These are phyloP conservation scores for Aspergillus cristatus DNA, from an alignment of 495 filamentous ascomycete genomes.

Conservation along the genomic window DNA sequence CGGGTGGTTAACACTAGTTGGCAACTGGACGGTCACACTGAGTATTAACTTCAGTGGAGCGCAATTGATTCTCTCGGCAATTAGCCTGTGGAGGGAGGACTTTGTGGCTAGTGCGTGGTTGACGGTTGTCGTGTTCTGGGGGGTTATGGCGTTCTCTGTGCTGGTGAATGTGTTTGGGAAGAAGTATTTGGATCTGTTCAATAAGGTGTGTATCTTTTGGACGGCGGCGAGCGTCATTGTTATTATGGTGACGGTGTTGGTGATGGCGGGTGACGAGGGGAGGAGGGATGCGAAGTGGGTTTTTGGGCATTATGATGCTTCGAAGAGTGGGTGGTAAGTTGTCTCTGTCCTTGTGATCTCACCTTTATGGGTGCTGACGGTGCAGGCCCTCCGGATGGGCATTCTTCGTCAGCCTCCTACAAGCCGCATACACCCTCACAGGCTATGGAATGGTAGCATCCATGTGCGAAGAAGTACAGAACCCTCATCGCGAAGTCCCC, in stretches of 20 bases:
- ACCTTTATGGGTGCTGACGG: not conserved
- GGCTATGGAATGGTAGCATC: conserved; percentile 50
- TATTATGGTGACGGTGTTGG: conserved; percentile 48
- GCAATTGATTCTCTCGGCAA: conserved; percentile 53
- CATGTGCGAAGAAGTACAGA: conserved; percentile 62
- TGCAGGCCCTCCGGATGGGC: conserved; percentile 48
- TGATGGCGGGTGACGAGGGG: conserved; percentile 40
- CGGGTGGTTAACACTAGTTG: conserved; percentile 67
- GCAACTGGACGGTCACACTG: conserved; percentile 53
- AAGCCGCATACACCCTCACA: conserved; percentile 52
- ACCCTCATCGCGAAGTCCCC: conserved; percentile 56
- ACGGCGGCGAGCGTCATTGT: conserved; percentile 51
- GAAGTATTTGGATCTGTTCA: conserved; percentile 52
- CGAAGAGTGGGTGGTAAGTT: conserved; percentile 42
- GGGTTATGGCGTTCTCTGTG: conserved; percentile 49
- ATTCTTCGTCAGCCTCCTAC: conserved; percentile 53
- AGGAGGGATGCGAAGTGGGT: conserved; percentile 47
- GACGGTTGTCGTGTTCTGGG: conserved; percentile 58
- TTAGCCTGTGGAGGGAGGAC: conserved; percentile 51
- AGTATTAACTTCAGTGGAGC: conserved; percentile 43
- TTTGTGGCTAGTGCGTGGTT: conserved; percentile 55
- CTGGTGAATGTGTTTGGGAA: conserved; percentile 49
- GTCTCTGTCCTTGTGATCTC: not conserved
- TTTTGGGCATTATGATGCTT: conserved; percentile 53
- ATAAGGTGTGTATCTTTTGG: conserved; percentile 62